A percentile compares a stretch with the other conserved stretches of the same genome.
phyloP scores from a whole-genome alignment of 2,329 filamentous ascomycete genomes.

The Pseudocercospora crystallina region DNA sequence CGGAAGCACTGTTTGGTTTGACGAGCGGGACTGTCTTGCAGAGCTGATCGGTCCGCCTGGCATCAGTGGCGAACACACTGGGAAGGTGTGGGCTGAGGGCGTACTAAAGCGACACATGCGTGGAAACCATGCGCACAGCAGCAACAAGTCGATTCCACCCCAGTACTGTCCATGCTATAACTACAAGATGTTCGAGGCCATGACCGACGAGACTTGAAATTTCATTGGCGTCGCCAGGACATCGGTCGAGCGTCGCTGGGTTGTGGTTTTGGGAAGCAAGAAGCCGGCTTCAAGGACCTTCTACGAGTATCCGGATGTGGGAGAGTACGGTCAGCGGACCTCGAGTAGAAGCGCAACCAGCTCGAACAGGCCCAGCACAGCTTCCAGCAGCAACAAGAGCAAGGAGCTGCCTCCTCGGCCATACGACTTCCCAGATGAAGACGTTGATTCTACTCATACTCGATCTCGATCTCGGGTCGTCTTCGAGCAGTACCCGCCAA shows the following conservation, averaged over 20 bases:
- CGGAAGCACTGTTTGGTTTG: slow-evolving; percentile 7
- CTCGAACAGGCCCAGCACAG: no score
- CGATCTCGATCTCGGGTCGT: no score
- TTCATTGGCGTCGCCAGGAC: slow-evolving; percentile 12
- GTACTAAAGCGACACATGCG: slow-evolving; percentile 1
- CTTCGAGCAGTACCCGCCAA: no score
- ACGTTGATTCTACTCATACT: no score
- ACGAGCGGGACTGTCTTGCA: slow-evolving; percentile 4
- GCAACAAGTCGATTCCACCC: neutral
- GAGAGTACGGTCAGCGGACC: no score
- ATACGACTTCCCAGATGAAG: no score
- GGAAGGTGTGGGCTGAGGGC: slow-evolving; percentile 8
- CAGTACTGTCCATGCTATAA: slow-evolving; percentile 3
- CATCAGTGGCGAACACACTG: slow-evolving; percentile 6
- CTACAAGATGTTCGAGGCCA: slow-evolving; percentile 13
- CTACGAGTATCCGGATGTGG: no score
- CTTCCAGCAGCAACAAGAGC: no score
- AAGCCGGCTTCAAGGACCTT: no score
- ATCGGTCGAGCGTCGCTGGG: slow-evolving; percentile 12
- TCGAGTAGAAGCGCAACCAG: no score
- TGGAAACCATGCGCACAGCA: slow-evolving; percentile 1
- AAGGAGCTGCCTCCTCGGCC: no score
- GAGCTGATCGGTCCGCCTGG: slow-evolving; percentile 12
- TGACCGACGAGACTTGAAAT: slow-evolving; percentile 11
- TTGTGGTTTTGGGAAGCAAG: slow-evolving; percentile 3